A percentile compares a stretch with the other conserved stretches of the same genome.
These are phyloP conservation scores for Nitzschia putrida DNA, from an alignment of 108 stramenopile species.

Conservation along the genomic window DNA sequence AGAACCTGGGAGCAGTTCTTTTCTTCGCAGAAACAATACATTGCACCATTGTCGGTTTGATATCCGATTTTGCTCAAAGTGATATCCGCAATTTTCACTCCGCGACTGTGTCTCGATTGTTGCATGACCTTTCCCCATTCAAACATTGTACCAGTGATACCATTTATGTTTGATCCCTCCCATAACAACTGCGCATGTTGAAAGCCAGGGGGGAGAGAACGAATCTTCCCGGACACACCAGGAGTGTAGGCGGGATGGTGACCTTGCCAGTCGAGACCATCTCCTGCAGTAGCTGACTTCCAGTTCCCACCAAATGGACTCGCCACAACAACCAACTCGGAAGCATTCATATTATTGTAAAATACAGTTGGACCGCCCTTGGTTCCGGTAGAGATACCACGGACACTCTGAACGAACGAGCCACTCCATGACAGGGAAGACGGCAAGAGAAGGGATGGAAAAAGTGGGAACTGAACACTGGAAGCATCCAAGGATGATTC, in stretches of 20 bases:
- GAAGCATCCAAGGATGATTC: background rate
- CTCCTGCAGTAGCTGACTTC: constrained; percentile 34
- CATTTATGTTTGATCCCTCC: background rate
- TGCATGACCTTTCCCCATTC: constrained; percentile 42
- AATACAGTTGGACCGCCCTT: constrained; percentile 47
- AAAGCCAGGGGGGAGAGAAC: constrained; percentile 7
- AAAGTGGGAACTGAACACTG: constrained; percentile 15
- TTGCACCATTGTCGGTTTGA: constrained; percentile 53
- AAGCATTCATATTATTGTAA: constrained; percentile 25
- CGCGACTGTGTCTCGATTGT: background rate
- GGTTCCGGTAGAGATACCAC: constrained; percentile 28
- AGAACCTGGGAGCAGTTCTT: constrained; percentile 35
- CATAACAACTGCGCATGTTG: constrained; percentile 18
- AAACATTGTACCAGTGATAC: constrained; percentile 35
- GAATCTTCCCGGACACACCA: constrained; percentile 28
- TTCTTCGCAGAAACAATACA: constrained; percentile 46
- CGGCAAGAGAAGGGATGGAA: constrained; percentile 14
- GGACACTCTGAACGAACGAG: constrained; percentile 35
- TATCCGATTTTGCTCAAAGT: constrained; percentile 45
- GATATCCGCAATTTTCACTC: constrained; percentile 18
- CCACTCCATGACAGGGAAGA: constrained; percentile 41
- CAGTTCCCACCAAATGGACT: constrained; percentile 15
- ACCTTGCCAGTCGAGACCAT: constrained; percentile 23
- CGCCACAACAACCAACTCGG: constrained; percentile 16
- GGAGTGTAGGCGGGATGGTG: constrained; percentile 26